phyloP scores from a whole-genome alignment of 2,329 filamentous ascomycete genomes.

The Microsporum audouinii region DNA sequence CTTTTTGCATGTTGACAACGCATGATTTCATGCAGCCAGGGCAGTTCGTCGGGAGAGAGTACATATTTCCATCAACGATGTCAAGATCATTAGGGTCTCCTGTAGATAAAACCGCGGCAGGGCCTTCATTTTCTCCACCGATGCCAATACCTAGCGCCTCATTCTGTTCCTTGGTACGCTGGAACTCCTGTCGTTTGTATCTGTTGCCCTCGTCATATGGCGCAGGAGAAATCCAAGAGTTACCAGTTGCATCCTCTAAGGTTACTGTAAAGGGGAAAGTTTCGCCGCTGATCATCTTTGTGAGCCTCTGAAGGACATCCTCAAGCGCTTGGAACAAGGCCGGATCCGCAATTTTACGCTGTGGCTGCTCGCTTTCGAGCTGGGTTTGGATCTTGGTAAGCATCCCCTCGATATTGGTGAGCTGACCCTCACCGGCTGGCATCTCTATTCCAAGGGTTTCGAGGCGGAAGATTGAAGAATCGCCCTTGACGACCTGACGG shows the following conservation, averaged over 20 bases:
- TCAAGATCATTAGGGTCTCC: conserved; percentile 57
- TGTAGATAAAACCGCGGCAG: conserved; percentile 28
- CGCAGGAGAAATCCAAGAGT: conserved; percentile 91
- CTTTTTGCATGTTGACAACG: conserved; percentile 95
- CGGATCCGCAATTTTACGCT: conserved; percentile 63
- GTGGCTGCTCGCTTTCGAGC: conserved; percentile 69
- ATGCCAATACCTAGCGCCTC: conserved; percentile 63
- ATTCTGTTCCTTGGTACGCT: conserved; percentile 76
- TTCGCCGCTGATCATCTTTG: conserved; percentile 64
- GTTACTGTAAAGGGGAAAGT: conserved; percentile 79
- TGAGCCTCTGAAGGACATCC: conserved; percentile 60
- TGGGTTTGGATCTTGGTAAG: conserved; percentile 68
- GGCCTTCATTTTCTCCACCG: conserved; percentile 26
- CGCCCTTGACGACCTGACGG: conserved; percentile 84
- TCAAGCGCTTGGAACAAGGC: conserved; percentile 70
- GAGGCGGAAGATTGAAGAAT: conserved; percentile 72
- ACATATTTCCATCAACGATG: conserved; percentile 87
- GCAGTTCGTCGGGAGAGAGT: conserved; percentile 82
- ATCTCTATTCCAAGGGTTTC: conserved; percentile 91
- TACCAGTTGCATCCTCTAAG: conserved; percentile 84
- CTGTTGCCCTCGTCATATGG: conserved; percentile 66
- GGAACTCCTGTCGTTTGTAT: conserved; percentile 76
- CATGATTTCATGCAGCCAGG: conserved; percentile 80
- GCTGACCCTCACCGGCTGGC: conserved; percentile 76
- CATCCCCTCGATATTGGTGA: conserved; percentile 88